Conservation (phyloP, 2,329 filamentous ascomycete species). For the Sclerotinia nivalis region DNA sequence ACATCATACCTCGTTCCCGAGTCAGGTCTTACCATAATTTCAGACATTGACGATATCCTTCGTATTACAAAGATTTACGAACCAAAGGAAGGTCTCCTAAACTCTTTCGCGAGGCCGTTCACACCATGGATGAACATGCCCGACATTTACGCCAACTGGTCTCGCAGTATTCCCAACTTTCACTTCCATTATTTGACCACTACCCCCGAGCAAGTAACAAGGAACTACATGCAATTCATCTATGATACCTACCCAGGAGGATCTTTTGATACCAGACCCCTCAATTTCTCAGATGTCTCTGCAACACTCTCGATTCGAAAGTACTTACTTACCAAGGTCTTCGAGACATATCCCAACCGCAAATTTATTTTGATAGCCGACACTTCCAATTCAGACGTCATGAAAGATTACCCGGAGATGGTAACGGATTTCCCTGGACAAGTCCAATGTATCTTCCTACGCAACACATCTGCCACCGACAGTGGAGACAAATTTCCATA, state of each 20-base stretch:
- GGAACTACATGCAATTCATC: constrained; percentile 80
- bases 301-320: constrained; percentile 71
- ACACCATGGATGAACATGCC: constrained; percentile 78
- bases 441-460: constrained; percentile 75
- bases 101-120: constrained; percentile 73
- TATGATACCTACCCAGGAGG: constrained; percentile 76
- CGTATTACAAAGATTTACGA: constrained; percentile 80
- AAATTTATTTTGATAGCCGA: constrained; percentile 77
- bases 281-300: constrained; percentile 76
- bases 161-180: constrained; percentile 60
- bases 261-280: constrained; percentile 68
- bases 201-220: constrained; percentile 73
- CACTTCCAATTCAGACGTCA: constrained; percentile 74
- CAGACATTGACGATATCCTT: constrained; percentile 78
- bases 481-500: constrained; percentile 69
- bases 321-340: constrained; percentile 69
- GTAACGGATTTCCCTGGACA: constrained; percentile 67
- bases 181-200: constrained; percentile 85
- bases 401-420: constrained; percentile 64
- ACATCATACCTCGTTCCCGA: constrained; percentile 76
- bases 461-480: constrained; percentile 73
- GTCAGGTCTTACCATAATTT: constrained; percentile 69
- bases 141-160: constrained; percentile 75
- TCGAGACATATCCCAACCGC: constrained; percentile 71
- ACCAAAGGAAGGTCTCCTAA: constrained; percentile 71